Evolutionary conservation across 2,329 filamentous ascomycete species (phyloP), one percentile per base, ranked within the genome.

Genomic region (Lecanoromycetidae sp.): DNA sequence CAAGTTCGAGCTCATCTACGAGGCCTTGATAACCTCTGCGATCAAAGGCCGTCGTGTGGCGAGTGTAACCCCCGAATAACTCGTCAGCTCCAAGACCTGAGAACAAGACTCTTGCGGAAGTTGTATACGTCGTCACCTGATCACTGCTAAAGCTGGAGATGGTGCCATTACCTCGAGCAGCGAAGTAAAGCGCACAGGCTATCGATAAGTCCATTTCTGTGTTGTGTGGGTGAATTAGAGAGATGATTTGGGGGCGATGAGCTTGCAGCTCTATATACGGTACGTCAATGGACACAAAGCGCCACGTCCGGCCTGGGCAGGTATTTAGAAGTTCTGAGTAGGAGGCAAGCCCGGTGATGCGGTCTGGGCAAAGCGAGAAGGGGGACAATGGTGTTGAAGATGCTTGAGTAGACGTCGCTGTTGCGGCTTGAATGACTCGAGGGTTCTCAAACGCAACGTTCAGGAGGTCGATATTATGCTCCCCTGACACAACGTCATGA

Each of bases 161-260:
- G 15, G 62, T 54, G 0, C 82, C 86, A 42, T 67, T 62, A 1
- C 87, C 90, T 32, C 87, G 76, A 0, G 90, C 81, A 5, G 91
- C 87, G 67, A 98, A 98, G 63, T 95, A 96, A n/a, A 98, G 71
- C 0, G 91, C 91, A 56, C 77, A 82, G 0, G 85, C 84, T 57
- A 98, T 98, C 3, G 91, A 98, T 1, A 98, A 71, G 58, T 98
- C 91, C 91, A 98, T 98, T 64, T 98, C 91, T 0, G 91, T 98
- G 55, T 94, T 90, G 64, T 98, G 91, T 0, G 91, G 91, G 56
- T 83, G 74, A 62, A 98, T 95, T 15, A 98, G 70, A 2, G 77
- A 73, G 30, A 88, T 75, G 17, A 98, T 76, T 22, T 72, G 73
- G 3, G 72, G 58, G 52, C 85, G 78, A 57, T 94, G 84, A 2